These are phyloP conservation scores for Drechslera avenae DNA, from an alignment of 2,329 filamentous ascomycete genomes.

Conservation along the genomic window DNA sequence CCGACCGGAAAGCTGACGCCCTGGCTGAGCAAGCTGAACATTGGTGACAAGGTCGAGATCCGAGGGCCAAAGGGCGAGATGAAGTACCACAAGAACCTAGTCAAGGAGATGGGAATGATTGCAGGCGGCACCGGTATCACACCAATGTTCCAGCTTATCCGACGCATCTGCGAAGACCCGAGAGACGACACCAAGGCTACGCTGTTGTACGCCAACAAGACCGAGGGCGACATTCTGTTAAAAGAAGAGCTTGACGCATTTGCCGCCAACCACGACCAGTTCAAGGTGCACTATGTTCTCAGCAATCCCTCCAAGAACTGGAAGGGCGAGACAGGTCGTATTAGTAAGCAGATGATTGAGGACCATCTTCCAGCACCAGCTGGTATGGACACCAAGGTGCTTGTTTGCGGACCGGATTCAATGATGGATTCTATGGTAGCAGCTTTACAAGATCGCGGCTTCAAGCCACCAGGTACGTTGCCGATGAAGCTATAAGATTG, in stretches of 20 bases:
- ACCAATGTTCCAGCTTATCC: constrained; percentile 66
- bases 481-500: not conserved
- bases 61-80: constrained; percentile 64
- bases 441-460: constrained; percentile 14
- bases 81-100: constrained; percentile 51
- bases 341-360: constrained; percentile 15
- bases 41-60: constrained; percentile 59
- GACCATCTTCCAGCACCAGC: constrained; percentile 12
- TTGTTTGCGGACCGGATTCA: constrained; percentile 71
- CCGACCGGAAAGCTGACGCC: constrained; percentile 56
- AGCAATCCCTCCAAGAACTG: constrained; percentile 32
- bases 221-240: constrained; percentile 65
- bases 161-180: constrained; percentile 65
- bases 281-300: constrained; percentile 62
- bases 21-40: constrained; percentile 55
- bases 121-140: constrained; percentile 61
- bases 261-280: constrained; percentile 55
- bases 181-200: constrained; percentile 61
- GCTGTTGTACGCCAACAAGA: constrained; percentile 65
- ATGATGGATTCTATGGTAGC: constrained; percentile 17
- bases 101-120: constrained; percentile 60
- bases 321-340: constrained; percentile 10
- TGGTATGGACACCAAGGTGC: constrained; percentile 84
- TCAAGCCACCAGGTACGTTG: constrained; percentile 20
- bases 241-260: constrained; percentile 61